Evolutionary conservation across 306 rosid genomes (phyloP), one percentile per base, ranked within the genome.

Genomic region (Citrullus colocynthis): DNA sequence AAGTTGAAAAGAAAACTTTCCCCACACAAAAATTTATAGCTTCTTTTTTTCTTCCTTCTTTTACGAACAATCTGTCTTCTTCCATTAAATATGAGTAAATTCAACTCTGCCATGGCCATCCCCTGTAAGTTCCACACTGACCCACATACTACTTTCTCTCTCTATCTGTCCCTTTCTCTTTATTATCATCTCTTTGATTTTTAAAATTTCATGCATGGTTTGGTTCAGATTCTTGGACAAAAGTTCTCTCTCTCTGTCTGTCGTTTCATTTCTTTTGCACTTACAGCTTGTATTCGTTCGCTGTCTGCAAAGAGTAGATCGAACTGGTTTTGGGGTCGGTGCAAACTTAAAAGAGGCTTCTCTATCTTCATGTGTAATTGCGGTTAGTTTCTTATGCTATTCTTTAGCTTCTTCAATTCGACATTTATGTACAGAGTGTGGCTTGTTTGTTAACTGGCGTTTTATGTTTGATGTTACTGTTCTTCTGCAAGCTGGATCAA

Each of bases 151-250:
- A 6, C 24, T 44, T 44, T 78, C 58, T 36, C 69, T 21, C 54
- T 9, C 56, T 17, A 32, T 28, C 8, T 51, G 77, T 30, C 60
- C 36, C 60, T 49, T 51, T 51, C 61, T 55, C 77, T 70, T 70
- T 44, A 70, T 44, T 70, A n/a, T 21, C 12, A 17, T 70, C 21
- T 73, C 20, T 73, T n/a, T 51, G 6, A 30, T 32, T 51, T 7
- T 52, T 75, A 8, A 52, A 48, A 1, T 36, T 56, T 54, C 54
- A 75, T 75, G 78, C 78, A 75, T 75, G 67, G 66, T 56, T 75
- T 7, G 54, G 78, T 56, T 34, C 54, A 34, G 78, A 75, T 75
- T 75, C 64, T 37, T n/a, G 66, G 66, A 37, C 54, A 75, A 75
- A 75, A 36, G 7, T 42, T 34, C 37, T 41, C 45, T 74, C 78